These are phyloP conservation scores for Tolypocladium tropicale DNA, from an alignment of 2,329 filamentous ascomycete species.

Conservation along the genomic window DNA sequence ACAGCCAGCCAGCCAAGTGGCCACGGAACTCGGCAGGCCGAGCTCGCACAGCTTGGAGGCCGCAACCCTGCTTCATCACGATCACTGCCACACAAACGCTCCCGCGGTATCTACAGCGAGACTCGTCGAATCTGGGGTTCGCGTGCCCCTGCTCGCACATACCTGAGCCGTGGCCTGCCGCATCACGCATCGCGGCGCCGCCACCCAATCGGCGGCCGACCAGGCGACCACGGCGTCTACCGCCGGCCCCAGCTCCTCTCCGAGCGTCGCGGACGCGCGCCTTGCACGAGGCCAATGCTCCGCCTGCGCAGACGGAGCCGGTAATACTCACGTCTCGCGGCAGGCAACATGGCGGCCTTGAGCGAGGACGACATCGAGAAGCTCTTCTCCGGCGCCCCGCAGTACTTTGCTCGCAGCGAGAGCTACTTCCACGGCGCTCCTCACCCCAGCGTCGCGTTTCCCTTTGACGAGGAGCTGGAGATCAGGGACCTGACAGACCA, in stretches of 20 bases:
- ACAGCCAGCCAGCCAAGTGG: neutral
- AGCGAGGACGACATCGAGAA: conserved; percentile 52
- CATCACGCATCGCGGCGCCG: neutral
- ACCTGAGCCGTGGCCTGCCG: neutral
- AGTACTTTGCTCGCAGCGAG: conserved; percentile 54
- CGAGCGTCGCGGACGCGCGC: neutral
- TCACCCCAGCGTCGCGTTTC: conserved; percentile 55
- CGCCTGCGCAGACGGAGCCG: neutral
- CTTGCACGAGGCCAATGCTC: neutral
- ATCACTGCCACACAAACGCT: neutral
- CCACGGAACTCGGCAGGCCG: neutral
- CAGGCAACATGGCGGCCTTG: conserved; percentile 35
- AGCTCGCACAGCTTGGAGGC: neutral
- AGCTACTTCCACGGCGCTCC: conserved; percentile 49
- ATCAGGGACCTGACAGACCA: conserved; percentile 57
- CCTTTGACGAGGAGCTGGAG: conserved; percentile 52
- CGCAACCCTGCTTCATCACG: neutral
- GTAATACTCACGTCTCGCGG: conserved; percentile 10
- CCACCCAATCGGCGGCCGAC: neutral
- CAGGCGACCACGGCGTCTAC: neutral
- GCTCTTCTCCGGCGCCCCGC: conserved; percentile 66
- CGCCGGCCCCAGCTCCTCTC: neutral
- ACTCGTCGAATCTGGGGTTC: neutral
- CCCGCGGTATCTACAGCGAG: neutral
- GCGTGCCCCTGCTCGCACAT: neutral